Base-by-base conservation (phyloP, 164 flowering plant species). In the Akebia trifoliata region DNA sequence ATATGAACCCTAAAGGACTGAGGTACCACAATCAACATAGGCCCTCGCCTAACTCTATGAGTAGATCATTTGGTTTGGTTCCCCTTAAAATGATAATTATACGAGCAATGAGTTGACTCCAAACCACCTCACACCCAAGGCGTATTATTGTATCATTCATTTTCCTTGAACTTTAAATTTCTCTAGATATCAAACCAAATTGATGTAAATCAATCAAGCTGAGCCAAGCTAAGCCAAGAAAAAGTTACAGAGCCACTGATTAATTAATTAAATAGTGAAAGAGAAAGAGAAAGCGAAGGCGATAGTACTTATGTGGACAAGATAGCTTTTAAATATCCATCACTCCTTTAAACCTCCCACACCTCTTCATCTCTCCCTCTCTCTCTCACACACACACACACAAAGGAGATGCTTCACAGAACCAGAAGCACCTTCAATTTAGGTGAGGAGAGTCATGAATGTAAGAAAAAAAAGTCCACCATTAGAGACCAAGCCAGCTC, bases 381-480 rank as follows among this genome's bases (percentile, higher is more conserved):
- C 18, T 8, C n/a, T 21, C 25, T 9, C 14, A 36, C n/a, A n/a
- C n/a, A n/a, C n/a, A n/a, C n/a, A n/a, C n/a, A n/a, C n/a, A n/a
- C n/a, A n/a, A n/a, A n/a, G 22, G 17, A 46, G 14, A 66, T 66
- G 70, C 61, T 64, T 39, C 35, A 7, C 8, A 64, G 54, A 32
- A 26, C 48, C 51, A 59, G 15, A 17, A 67, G 46, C 30, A 55
- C 61, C 46, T 66, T 62, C 58, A 54, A 39, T 21, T 2, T 50
- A 20, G 43, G 26, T 7, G 54, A 28, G 25, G 56, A 42, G 4
- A 32, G 32, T 2, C 35, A 63, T 31, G 32, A 62, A 39, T 22
- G 38, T 25, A 25, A 28, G 35, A 39, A 38, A 14, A 44, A 6
- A 4, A 48, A 9, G 28, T 10, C 48, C 37, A 10, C 20, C 35